A percentile compares a stretch with the other conserved stretches of the same genome.
Evolutionary conservation across 495 filamentous ascomycete species (phyloP).

Genomic region (Aspergillus conjunctus): DNA sequence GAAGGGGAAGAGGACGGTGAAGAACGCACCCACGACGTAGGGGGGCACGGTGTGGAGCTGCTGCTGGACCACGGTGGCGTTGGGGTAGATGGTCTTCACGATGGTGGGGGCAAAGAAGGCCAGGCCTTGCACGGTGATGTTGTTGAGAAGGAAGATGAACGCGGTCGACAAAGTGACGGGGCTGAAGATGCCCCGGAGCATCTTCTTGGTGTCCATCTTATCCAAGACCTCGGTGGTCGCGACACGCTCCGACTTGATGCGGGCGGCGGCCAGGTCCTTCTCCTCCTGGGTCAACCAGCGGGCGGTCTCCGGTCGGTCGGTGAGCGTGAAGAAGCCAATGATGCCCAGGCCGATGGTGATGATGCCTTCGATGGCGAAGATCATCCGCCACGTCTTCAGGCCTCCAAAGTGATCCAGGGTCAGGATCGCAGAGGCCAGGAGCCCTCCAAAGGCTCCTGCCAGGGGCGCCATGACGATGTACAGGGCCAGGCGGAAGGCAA

Average conservation of each 20-base stretch:
- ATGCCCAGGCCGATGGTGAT: slow-evolving; percentile 63
- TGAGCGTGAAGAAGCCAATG: slow-evolving; percentile 61
- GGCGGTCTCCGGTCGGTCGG: slow-evolving; percentile 67
- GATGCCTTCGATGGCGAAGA: slow-evolving; percentile 77
- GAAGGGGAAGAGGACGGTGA: slow-evolving; percentile 62
- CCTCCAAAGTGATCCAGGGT: slow-evolving; percentile 46
- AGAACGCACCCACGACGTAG: slow-evolving; percentile 68
- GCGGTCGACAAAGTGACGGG: slow-evolving; percentile 50
- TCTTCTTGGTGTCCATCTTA: slow-evolving; percentile 47
- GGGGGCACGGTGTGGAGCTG: slow-evolving; percentile 73
- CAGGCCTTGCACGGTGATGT: slow-evolving; percentile 58
- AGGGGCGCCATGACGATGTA: slow-evolving; percentile 64
- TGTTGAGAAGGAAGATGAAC: slow-evolving; percentile 56
- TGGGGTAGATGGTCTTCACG: slow-evolving; percentile 62
- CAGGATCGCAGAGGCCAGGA: slow-evolving; percentile 62
- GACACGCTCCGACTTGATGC: slow-evolving; percentile 67
- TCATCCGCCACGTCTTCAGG: slow-evolving; percentile 64
- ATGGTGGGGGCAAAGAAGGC: slow-evolving; percentile 76
- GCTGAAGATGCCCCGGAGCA: slow-evolving; percentile 50
- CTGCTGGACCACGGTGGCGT: slow-evolving; percentile 55
- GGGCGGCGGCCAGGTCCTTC: slow-evolving; percentile 61
- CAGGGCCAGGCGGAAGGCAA: slow-evolving; percentile 59
- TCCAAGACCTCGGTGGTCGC: slow-evolving; percentile 62
- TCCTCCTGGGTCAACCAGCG: slow-evolving; percentile 66
- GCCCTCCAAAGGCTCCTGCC: slow-evolving; percentile 70